These are phyloP conservation scores for Diaporthe sp. DNA, from an alignment of 2,329 filamentous ascomycete genomes.

Conservation along the genomic window DNA sequence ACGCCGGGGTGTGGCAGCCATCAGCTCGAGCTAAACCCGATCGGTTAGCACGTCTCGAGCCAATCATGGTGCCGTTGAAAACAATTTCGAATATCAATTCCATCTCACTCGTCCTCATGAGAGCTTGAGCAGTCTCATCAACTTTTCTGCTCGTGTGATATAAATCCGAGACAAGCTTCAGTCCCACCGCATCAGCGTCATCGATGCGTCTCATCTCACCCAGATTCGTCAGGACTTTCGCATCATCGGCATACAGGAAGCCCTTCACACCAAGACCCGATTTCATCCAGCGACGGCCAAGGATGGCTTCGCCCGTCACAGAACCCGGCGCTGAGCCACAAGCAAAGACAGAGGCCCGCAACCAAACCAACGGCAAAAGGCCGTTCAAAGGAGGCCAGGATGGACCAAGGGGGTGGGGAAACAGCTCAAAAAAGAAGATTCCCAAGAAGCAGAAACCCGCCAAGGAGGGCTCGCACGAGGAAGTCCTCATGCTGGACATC, in stretches of 20 bases:
- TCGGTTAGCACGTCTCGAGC: constrained; percentile 7
- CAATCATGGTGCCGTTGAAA: constrained; percentile 29
- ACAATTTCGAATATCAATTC: constrained; percentile 33
- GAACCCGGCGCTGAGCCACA: constrained; percentile 17
- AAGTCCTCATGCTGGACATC: constrained; percentile 74
- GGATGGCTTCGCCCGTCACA: constrained; percentile 18
- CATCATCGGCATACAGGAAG: constrained; percentile 8
- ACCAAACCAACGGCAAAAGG: constrained; percentile 24
- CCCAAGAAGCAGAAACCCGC: constrained; percentile 63
- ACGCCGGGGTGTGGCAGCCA: neutral
- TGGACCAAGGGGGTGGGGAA: neutral
- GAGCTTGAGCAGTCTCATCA: neutral
- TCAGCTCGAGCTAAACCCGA: neutral
- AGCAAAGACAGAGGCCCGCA: neutral
- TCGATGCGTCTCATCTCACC: neutral
- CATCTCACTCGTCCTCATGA: constrained; percentile 8
- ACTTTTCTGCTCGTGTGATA: neutral
- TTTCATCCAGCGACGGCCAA: neutral
- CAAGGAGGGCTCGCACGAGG: constrained; percentile 71
- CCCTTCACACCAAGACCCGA: neutral
- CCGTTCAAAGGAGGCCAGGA: constrained; percentile 22
- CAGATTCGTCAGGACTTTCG: constrained; percentile 9
- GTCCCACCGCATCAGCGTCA: neutral
- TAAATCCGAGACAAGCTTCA: neutral
- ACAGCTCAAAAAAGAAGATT: constrained; percentile 63